These are phyloP conservation scores for Alternaria sp. DNA, from an alignment of 2,329 filamentous ascomycete species.

Conservation along the genomic window DNA sequence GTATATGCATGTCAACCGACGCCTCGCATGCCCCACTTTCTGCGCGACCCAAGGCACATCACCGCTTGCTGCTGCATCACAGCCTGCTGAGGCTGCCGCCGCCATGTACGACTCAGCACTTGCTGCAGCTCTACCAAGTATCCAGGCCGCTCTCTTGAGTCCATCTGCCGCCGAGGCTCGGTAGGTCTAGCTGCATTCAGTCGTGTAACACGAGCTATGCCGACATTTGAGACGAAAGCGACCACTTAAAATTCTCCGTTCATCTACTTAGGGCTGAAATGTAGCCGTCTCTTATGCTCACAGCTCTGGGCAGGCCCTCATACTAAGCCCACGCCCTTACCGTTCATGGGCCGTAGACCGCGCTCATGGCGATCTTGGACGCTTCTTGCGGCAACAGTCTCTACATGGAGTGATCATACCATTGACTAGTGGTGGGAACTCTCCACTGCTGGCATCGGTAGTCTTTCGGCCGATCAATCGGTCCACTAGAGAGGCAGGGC, in stretches of 20 bases:
- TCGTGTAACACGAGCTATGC: constrained; percentile 14
- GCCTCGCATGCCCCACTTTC: constrained; percentile 17
- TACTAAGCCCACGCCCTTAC: constrained; percentile 12
- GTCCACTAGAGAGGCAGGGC: constrained; percentile 14
- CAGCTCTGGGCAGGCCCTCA: constrained; percentile 10
- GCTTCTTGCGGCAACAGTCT: constrained; percentile 12
- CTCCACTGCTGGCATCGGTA: constrained; percentile 22
- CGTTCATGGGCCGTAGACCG: constrained; percentile 17
- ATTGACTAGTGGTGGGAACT: constrained; percentile 24
- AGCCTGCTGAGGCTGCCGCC: constrained; percentile 20
- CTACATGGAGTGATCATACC: constrained; percentile 19
- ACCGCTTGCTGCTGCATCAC: constrained; percentile 21
- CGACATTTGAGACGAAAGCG: neutral
- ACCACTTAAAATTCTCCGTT: constrained; percentile 18
- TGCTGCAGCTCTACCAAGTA: constrained; percentile 16
- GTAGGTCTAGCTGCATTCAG: constrained; percentile 22
- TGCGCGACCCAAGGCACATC: constrained; percentile 19
- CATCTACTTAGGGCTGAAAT: constrained; percentile 18
- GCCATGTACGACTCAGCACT: constrained; percentile 21
- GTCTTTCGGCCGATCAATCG: constrained; percentile 15
- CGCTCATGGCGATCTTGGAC: constrained; percentile 24
- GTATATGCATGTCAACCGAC: constrained; percentile 17
- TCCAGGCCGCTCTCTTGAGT: constrained; percentile 10
- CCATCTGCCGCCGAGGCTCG: constrained; percentile 16
- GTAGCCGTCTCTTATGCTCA: constrained; percentile 6